These are phyloP conservation scores for Sarocladiaceae sp. DNA, from an alignment of 2,329 filamentous ascomycete species.

Conservation along the genomic window DNA sequence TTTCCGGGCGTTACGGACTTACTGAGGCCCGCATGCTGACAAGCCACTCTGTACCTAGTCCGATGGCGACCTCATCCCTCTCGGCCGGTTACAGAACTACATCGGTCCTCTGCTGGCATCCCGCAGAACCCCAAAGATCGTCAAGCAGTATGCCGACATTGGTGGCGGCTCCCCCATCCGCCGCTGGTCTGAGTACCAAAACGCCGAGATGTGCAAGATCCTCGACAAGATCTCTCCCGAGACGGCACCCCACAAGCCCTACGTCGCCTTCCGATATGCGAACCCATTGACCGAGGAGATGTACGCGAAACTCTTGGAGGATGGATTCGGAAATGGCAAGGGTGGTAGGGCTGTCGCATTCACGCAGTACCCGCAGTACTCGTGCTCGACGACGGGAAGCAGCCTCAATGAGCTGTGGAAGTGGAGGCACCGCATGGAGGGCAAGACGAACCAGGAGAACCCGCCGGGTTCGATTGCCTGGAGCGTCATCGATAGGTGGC, in stretches of 20 bases:
- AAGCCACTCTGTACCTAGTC: slow-evolving; percentile 46
- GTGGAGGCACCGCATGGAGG: slow-evolving; percentile 84
- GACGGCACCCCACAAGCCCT: slow-evolving; percentile 93
- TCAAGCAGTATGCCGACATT: slow-evolving; percentile 91
- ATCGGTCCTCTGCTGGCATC: slow-evolving; percentile 81
- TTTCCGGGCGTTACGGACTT: too few relatives aligned
- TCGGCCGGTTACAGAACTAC: slow-evolving; percentile 85
- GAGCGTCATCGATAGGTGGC: slow-evolving; percentile 98
- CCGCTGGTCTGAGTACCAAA: slow-evolving; percentile 96
- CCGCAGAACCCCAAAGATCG: slow-evolving; percentile 88
- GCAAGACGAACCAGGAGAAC: slow-evolving; percentile 50
- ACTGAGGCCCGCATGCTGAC: too few relatives aligned
- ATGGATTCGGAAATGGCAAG: slow-evolving; percentile 84
- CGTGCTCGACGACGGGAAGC: slow-evolving; percentile 93
- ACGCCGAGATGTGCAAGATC: slow-evolving; percentile 92
- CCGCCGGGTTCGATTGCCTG: slow-evolving; percentile 68
- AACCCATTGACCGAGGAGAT: slow-evolving; percentile 90
- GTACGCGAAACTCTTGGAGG: slow-evolving; percentile 74
- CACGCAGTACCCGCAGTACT: slow-evolving; percentile 97
- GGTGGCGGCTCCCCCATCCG: slow-evolving; percentile 96
- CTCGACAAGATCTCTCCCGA: slow-evolving; percentile 86
- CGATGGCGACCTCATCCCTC: slow-evolving; percentile 90
- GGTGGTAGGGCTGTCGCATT: slow-evolving; percentile 95
- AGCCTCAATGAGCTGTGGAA: slow-evolving; percentile 98
- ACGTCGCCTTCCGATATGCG: slow-evolving; percentile 95